Conservation (phyloP, 495 filamentous ascomycete genomes). For the Cercophora sp. region DNA sequence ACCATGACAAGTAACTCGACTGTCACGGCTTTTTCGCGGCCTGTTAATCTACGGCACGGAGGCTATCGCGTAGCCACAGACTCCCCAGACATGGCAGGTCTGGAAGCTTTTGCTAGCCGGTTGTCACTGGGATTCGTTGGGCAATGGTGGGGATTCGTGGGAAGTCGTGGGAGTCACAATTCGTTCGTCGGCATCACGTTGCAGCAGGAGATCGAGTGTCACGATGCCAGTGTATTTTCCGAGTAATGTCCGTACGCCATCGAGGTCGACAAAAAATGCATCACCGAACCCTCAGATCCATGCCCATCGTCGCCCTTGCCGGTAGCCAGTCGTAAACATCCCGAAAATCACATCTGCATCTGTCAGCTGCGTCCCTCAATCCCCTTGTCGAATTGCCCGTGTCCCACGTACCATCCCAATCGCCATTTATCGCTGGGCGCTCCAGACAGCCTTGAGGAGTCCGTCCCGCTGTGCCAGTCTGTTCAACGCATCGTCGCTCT, state of each 20-base stretch:
- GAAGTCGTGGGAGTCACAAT: not conserved
- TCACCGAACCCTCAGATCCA: slow-evolving; percentile 18
- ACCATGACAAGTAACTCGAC: slow-evolving; percentile 69
- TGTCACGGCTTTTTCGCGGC: slow-evolving; percentile 86
- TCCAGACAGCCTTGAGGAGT: slow-evolving; percentile 95
- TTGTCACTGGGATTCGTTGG: slow-evolving; percentile 11
- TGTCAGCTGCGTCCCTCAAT: too few relatives aligned
- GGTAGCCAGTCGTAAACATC: slow-evolving; percentile 22
- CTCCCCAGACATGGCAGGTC: slow-evolving; percentile 48
- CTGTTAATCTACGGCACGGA: slow-evolving; percentile 54
- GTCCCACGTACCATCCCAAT: slow-evolving; percentile 22
- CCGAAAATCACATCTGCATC: slow-evolving; percentile 22
- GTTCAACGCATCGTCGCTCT: slow-evolving; percentile 96
- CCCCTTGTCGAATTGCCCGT: not conserved
- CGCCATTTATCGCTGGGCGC: slow-evolving; percentile 63
- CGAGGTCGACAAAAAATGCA: slow-evolving; percentile 25
- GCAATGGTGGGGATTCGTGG: not conserved
- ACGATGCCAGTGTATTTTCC: slow-evolving; percentile 34
- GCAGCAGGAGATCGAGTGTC: slow-evolving; percentile 14
- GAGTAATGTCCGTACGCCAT: slow-evolving; percentile 34
- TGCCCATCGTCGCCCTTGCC: slow-evolving; percentile 26
- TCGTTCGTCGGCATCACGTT: not conserved
- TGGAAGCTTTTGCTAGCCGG: slow-evolving; percentile 49
- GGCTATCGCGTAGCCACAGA: slow-evolving; percentile 53
- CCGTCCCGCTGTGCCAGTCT: slow-evolving; percentile 92